These are phyloP conservation scores for Lachancea quebecensis DNA, from an alignment of 805 yeast genomes.

Conservation along the genomic window DNA sequence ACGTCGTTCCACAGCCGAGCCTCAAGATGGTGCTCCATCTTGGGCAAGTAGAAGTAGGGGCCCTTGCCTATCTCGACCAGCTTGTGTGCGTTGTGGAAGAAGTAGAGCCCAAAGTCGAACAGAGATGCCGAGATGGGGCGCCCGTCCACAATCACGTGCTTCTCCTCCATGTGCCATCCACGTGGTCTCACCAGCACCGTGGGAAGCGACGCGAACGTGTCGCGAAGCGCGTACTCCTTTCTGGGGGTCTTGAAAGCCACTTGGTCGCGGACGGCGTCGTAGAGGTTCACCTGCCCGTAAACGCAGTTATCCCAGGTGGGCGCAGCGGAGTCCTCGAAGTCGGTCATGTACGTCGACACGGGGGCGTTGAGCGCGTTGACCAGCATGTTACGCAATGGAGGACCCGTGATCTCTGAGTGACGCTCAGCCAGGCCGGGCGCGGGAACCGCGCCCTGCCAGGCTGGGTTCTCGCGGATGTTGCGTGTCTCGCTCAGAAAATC, in stretches of 20 bases:
- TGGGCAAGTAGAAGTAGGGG: constrained; percentile 77
- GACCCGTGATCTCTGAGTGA: constrained; percentile 79
- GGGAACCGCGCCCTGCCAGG: constrained; percentile 68
- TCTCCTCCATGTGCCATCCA: constrained; percentile 81
- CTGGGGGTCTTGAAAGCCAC: constrained; percentile 42
- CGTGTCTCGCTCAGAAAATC: constrained; percentile 64
- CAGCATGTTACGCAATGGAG: constrained; percentile 78
- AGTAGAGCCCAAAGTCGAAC: constrained; percentile 72
- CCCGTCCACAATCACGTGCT: constrained; percentile 63
- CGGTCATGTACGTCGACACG: constrained; percentile 81
- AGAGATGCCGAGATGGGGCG: constrained; percentile 74
- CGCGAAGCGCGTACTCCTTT: constrained; percentile 46
- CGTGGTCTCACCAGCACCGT: constrained; percentile 80
- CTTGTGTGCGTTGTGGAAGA: constrained; percentile 65
- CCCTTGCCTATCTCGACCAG: constrained; percentile 60
- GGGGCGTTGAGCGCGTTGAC: constrained; percentile 72
- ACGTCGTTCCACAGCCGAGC: constrained; percentile 81
- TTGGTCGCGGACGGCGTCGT: constrained; percentile 67
- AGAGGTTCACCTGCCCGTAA: constrained; percentile 74
- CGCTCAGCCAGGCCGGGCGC: constrained; percentile 71
- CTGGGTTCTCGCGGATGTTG: constrained; percentile 60
- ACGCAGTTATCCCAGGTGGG: constrained; percentile 79
- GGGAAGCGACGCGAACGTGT: constrained; percentile 42
- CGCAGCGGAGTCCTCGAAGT: constrained; percentile 77
- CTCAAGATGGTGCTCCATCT: constrained; percentile 81